Percentiles rank a stretch among this genome's conserved stretches.
Evolutionary conservation across 2,329 filamentous ascomycete species (phyloP).

Genomic region (Cryphonectria naterciae): DNA sequence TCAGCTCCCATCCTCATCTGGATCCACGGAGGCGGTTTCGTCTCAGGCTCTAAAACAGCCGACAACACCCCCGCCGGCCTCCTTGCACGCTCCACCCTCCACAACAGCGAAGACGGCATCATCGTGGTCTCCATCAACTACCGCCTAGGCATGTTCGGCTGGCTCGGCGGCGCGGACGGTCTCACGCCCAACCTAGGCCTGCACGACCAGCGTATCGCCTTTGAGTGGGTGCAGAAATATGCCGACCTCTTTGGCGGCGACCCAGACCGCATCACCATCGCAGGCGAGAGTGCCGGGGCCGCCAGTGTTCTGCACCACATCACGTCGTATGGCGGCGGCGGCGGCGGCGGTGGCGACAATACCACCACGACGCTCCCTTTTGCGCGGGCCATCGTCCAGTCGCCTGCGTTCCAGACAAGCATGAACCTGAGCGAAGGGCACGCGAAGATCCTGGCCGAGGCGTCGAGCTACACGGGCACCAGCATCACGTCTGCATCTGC

Average conservation of each 20-base stretch:
- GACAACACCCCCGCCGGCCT: slow-evolving; percentile 19
- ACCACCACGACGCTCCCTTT: slow-evolving; percentile 47
- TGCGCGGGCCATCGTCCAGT: slow-evolving; percentile 39
- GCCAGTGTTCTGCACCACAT: slow-evolving; percentile 55
- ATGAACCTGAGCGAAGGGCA: slow-evolving; percentile 39
- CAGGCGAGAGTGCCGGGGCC: slow-evolving; percentile 51
- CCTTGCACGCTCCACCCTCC: slow-evolving; percentile 20
- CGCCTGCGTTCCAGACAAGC: slow-evolving; percentile 42
- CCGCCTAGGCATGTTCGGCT: slow-evolving; percentile 52
- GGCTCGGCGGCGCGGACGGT: slow-evolving; percentile 45
- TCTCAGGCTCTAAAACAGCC: slow-evolving; percentile 46
- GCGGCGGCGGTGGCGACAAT: too few relatives aligned
- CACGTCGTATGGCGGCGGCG: slow-evolving; percentile 45
- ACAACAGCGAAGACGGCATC: slow-evolving; percentile 41
- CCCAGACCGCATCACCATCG: slow-evolving; percentile 45
- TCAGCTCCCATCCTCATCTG: slow-evolving; percentile 49
- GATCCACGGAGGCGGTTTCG: slow-evolving; percentile 51
- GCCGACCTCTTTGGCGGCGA: slow-evolving; percentile 49
- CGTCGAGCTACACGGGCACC: slow-evolving; percentile 33
- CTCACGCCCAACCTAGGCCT: slow-evolving; percentile 47
- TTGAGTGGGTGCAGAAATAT: slow-evolving; percentile 50
- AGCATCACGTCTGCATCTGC: slow-evolving; percentile 37
- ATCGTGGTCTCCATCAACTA: slow-evolving; percentile 56
- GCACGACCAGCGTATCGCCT: slow-evolving; percentile 43
- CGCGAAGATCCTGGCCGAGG: slow-evolving; percentile 31